Percentiles rank a stretch among this genome's conserved stretches.
phyloP scores from a whole-genome alignment of 768 basidiomycete genomes.

The Podaxis sp. region DNA sequence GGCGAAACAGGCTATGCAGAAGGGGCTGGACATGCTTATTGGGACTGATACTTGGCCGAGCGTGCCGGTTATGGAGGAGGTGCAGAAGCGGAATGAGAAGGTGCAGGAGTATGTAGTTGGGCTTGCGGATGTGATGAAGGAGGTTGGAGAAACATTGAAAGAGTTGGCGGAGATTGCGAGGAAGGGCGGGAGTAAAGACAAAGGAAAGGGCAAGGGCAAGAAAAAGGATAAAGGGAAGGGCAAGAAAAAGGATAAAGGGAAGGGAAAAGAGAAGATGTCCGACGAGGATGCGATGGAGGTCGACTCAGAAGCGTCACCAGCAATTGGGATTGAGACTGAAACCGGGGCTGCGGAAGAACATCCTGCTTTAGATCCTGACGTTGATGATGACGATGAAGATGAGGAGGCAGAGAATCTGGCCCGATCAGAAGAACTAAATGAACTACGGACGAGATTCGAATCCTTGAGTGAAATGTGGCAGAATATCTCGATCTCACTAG shows the following conservation, averaged over 20 bases:
- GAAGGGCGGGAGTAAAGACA: not conserved
- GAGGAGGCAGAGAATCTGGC: not conserved
- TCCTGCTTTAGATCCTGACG: not conserved
- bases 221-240: constrained; percentile 7
- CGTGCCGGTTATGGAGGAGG: constrained; percentile 11
- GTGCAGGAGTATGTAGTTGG: constrained; percentile 8
- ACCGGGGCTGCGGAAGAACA: not conserved
- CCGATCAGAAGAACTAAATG: not conserved
- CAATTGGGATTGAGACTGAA: not conserved
- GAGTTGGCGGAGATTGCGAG: constrained; percentile 11
- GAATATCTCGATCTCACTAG: not conserved
- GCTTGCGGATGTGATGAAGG: constrained; percentile 13
- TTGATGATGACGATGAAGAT: not conserved
- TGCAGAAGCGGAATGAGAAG: constrained; percentile 11
- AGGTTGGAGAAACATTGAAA: constrained; percentile 11
- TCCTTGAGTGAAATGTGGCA: not conserved
- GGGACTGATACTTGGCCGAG: constrained; percentile 11
- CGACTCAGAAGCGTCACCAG: not conserved
- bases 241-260: constrained; percentile 8
- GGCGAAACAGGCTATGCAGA: not conserved
- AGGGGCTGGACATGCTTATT: not conserved
- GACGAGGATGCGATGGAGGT: constrained; percentile 4
- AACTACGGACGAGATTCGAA: not conserved
- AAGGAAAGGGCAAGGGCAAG: constrained; percentile 1
- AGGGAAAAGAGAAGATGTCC: not conserved